Evolutionary conservation across 495 filamentous ascomycete genomes (phyloP).

Genomic region (Penicillium goetzii): DNA sequence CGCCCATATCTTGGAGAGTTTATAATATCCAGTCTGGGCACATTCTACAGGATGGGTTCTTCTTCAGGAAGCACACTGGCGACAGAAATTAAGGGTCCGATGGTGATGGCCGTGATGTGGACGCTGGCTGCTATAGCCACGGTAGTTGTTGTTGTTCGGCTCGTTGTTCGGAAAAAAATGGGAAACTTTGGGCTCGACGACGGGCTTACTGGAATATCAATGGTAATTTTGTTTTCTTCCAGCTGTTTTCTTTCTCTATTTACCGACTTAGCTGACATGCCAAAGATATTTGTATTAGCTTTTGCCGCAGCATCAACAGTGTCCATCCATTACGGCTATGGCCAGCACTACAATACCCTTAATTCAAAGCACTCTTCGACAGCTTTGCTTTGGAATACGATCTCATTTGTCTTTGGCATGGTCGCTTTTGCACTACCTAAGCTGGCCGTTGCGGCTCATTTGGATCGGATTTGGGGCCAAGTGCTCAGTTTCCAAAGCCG

Average conservation of each 20-base stretch:
- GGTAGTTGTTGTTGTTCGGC: conserved; percentile 39
- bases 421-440: conserved; percentile 37
- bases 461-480: conserved; percentile 32
- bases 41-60: too few species aligned
- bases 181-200: conserved; percentile 32
- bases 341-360: conserved; percentile 29
- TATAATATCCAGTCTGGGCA: too few species aligned
- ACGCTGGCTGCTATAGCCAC: conserved; percentile 30
- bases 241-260: too few species aligned
- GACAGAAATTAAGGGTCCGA: conserved; percentile 16
- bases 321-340: conserved; percentile 35
- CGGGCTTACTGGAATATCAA: conserved; percentile 18
- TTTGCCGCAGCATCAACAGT: conserved; percentile 25
- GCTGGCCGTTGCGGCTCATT: conserved; percentile 32
- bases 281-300: conserved; percentile 29
- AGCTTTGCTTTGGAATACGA: conserved; percentile 28
- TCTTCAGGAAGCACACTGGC: too few species aligned
- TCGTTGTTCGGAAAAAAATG: conserved; percentile 49
- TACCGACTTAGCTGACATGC: too few species aligned
- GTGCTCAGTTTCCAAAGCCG: conserved; percentile 17
- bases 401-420: conserved; percentile 34
- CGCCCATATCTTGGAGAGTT: too few species aligned
- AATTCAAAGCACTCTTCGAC: conserved; percentile 16
- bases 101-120: conserved; percentile 46
- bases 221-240: conserved; percentile 3